Evolutionary conservation across 2,329 filamentous ascomycete species (phyloP), one percentile per base, ranked within the genome.

Genomic region (Dactylellina leptospora): DNA sequence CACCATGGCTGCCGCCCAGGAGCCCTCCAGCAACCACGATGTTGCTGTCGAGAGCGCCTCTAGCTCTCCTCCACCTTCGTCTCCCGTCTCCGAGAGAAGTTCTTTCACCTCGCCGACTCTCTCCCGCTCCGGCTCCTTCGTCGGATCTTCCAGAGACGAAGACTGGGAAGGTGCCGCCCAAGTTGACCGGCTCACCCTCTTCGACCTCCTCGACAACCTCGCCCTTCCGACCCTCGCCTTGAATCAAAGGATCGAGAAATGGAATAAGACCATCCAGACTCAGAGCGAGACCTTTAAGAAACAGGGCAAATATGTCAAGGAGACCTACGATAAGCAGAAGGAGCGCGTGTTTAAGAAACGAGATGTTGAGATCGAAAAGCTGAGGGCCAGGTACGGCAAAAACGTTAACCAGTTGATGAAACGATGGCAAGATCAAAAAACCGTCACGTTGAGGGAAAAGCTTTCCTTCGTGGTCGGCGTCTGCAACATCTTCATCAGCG

Each of bases 401-500:
- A 75, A 75, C 22, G 59, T 77, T 20, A 75, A 77, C 58, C 72
- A 76, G 62, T 66, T 77, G 23, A 73, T 76, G 38, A 74, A 75
- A 23, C 70, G 88, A 77, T 99, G 93, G 93, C 95, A 91, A 78
- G 90, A 96, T 78, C 91, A 90, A 16, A 92, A 92, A 78, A 88
- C 87, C 6, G 92, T 99, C 76, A 97, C 92, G 0, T 81, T 91
- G 53, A 88, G 93, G 68, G 95, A 99, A 82, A 99, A 99, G 84
- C 83, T 96, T 51, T 93, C 93, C 4, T 99, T 99, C 80, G 97
- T 99, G 74, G 93, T 88, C 72, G 95, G 92, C 77, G 93, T 97
- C 75, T 87, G 97, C 82, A 99, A 99, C 81, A 95, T 99, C 79
- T 96, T 99, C 81, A 88, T 97, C 79, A 96, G 92, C 75, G 95